Evolutionary conservation across 2,329 filamentous ascomycete genomes (phyloP).

Genomic region (Davidsoniella australis): DNA sequence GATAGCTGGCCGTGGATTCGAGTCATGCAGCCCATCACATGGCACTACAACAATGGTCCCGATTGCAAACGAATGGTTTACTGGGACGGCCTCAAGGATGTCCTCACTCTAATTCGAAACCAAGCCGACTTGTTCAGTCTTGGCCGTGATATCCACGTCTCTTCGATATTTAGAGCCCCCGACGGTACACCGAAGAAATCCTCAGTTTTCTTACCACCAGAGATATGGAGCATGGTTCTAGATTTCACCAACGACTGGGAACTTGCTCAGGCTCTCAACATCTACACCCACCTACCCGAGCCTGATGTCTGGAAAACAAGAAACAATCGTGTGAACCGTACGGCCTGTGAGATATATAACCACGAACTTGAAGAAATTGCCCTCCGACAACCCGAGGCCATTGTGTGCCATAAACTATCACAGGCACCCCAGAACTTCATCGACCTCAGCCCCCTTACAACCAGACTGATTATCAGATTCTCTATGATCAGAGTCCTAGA

Average conservation of each 20-base stretch:
- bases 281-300: slow-evolving; percentile 61
- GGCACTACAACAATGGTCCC: slow-evolving; percentile 49
- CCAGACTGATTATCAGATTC: slow-evolving; percentile 85
- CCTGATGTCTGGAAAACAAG: slow-evolving; percentile 50
- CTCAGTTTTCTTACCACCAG: slow-evolving; percentile 46
- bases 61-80: slow-evolving; percentile 35
- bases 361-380: slow-evolving; percentile 74
- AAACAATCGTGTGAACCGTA: slow-evolving; percentile 38
- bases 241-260: slow-evolving; percentile 84
- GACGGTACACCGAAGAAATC: slow-evolving; percentile 22
- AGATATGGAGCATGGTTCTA: slow-evolving; percentile 80
- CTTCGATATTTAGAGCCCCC: slow-evolving; percentile 20
- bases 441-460: slow-evolving; percentile 60
- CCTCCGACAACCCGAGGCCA: slow-evolving; percentile 50
- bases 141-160: slow-evolving; percentile 49
- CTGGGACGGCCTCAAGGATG: slow-evolving; percentile 51
- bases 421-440: slow-evolving; percentile 51
- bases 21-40: slow-evolving; percentile 64
- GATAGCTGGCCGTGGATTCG: slow-evolving; percentile 78
- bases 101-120: slow-evolving; percentile 60
- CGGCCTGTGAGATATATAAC: slow-evolving; percentile 35
- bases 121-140: slow-evolving; percentile 60
- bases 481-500: slow-evolving; percentile 63
- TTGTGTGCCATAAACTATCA: slow-evolving; percentile 59
- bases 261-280: slow-evolving; percentile 59